Evolutionary conservation across 1,284 basidiomycete genomes (phyloP).

Genomic region (Phaffia rhodozyma): DNA sequence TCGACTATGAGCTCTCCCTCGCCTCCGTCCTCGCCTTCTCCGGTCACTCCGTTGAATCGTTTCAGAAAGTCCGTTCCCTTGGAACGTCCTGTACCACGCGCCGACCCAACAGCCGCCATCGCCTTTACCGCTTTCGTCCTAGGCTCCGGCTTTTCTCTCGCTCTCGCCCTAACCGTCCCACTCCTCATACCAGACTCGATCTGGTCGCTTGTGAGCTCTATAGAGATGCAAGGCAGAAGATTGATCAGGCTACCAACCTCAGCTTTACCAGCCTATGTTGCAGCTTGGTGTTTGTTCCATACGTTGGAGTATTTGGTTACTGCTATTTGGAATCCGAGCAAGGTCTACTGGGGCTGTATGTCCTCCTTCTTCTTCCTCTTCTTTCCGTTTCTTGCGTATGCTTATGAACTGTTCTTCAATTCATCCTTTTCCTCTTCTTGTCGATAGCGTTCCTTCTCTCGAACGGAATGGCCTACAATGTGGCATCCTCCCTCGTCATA

Average conservation of each 20-base stretch:
- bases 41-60: no score
- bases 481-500: conserved; percentile 68
- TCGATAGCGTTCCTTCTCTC: conserved; percentile 78
- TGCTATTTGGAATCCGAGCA: conserved; percentile 85
- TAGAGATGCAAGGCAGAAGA: conserved; percentile 48
- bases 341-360: conserved; percentile 86
- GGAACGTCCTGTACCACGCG: neutral
- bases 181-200: neutral
- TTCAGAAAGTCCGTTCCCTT: no score
- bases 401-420: neutral
- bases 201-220: conserved; percentile 10
- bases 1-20: no score
- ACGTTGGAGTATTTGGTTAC: conserved; percentile 91
- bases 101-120: conserved; percentile 1
- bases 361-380: conserved; percentile 19
- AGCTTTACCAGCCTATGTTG: conserved; percentile 68
- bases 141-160: conserved; percentile 44
- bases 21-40: no score
- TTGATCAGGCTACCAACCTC: conserved; percentile 39
- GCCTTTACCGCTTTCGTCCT: conserved; percentile 41
- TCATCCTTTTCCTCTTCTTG: neutral
- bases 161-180: conserved; percentile 17
- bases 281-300: conserved; percentile 75
- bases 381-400: neutral
- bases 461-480: conserved; percentile 74